Evolutionary conservation across 192 early-diverging fungal species (phyloP).

Genomic region (Coemansia interrupta): DNA sequence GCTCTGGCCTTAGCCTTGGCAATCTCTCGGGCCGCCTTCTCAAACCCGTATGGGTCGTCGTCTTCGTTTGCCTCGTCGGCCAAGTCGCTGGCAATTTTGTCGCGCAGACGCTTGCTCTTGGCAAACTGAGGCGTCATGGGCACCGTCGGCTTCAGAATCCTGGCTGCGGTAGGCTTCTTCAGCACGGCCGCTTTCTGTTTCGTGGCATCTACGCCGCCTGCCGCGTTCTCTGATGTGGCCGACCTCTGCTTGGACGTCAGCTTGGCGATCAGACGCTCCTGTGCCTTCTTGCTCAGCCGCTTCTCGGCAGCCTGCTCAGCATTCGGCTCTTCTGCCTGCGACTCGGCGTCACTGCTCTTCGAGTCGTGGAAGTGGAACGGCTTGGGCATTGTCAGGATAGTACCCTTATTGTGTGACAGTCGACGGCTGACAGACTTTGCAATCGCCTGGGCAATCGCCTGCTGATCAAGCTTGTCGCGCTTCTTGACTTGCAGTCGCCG

Average conservation of each 20-base stretch:
- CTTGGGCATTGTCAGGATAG: slow-evolving; percentile 31
- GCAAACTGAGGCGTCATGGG: slow-evolving; percentile 50
- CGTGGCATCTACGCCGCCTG: neutral
- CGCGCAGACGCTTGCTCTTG: slow-evolving; percentile 35
- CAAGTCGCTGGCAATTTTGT: neutral
- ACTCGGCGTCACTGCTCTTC: neutral
- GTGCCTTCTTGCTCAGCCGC: slow-evolving; percentile 21
- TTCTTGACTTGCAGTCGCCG: slow-evolving; percentile 35
- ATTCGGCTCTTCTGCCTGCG: neutral
- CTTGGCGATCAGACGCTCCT: slow-evolving; percentile 17
- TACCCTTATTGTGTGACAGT: slow-evolving; percentile 9
- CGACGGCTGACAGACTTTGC: slow-evolving; percentile 27
- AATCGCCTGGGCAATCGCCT: slow-evolving; percentile 25
- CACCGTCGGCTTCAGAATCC: slow-evolving; percentile 26
- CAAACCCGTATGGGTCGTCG: no score
- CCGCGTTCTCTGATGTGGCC: neutral
- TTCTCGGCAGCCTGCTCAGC: slow-evolving; percentile 2
- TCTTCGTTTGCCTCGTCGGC: no score
- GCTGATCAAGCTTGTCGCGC: slow-evolving; percentile 42
- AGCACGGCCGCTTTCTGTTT: slow-evolving; percentile 8
- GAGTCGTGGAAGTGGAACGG: slow-evolving; percentile 42
- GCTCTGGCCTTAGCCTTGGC: neutral
- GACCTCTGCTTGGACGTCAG: slow-evolving; percentile 24
- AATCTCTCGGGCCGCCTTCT: neutral
- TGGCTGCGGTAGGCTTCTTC: slow-evolving; percentile 7